These are phyloP conservation scores for Allomyces javanicus DNA, from an alignment of 192 early-diverging fungal species.

Conservation along the genomic window DNA sequence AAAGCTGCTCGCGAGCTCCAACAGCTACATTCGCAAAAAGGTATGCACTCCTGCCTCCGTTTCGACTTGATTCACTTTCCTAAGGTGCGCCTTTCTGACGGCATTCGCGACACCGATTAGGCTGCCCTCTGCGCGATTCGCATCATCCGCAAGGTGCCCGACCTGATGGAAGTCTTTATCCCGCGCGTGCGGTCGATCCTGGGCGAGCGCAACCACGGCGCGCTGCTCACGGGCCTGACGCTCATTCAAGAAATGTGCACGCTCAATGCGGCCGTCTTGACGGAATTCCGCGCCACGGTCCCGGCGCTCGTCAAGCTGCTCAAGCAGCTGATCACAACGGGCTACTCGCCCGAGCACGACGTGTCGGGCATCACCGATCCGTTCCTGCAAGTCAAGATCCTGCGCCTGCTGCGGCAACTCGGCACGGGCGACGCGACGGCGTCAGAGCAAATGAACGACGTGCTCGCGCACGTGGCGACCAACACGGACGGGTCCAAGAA, in stretches of 20 bases:
- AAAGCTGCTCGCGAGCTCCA: conserved; percentile 68
- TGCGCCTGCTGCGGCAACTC: conserved; percentile 72
- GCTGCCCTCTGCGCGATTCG: conserved; percentile 83
- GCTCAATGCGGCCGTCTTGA: conserved; percentile 40
- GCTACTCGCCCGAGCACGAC: conserved; percentile 83
- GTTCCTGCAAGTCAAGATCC: conserved; percentile 85
- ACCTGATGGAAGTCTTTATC: conserved; percentile 73
- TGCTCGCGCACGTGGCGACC: conserved; percentile 90
- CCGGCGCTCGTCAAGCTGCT: conserved; percentile 70
- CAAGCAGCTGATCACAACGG: conserved; percentile 66
- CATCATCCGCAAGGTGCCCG: conserved; percentile 80
- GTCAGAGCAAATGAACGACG: conserved; percentile 88
- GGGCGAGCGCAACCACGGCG: conserved; percentile 87
- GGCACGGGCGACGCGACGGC: conserved; percentile 60
- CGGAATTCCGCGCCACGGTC: conserved; percentile 53
- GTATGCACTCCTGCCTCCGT: conserved; percentile 14
- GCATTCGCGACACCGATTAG: conserved; percentile 13
- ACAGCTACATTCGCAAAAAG: conserved; percentile 94
- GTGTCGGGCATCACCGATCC: conserved; percentile 94
- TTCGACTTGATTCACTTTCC: not conserved
- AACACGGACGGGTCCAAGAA: conserved; percentile 88
- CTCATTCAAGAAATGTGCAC: conserved; percentile 79
- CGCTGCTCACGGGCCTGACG: conserved; percentile 74
- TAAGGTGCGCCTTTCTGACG: not conserved
- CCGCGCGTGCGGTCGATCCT: conserved; percentile 48